Evolutionary conservation across 2,329 filamentous ascomycete species (phyloP).

Genomic region (Colletotrichum agaves): DNA sequence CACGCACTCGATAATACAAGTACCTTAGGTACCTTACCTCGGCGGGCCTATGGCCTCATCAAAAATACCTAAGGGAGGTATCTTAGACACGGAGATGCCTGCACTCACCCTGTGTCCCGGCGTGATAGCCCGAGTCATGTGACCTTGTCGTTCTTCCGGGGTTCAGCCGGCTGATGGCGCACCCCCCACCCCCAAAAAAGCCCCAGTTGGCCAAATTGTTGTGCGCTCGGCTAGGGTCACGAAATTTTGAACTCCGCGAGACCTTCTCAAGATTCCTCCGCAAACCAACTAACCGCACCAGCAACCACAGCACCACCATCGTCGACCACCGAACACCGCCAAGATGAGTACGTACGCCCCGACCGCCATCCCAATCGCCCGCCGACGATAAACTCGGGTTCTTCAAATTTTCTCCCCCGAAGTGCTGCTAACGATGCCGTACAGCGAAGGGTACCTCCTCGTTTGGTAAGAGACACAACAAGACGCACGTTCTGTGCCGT

Average conservation of each 20-base stretch:
- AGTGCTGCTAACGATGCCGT: conserved; percentile 41
- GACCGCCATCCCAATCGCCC: neutral
- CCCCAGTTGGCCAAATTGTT: conserved; percentile 18
- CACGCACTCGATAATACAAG: too few relatives aligned
- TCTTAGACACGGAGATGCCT: neutral
- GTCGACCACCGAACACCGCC: conserved; percentile 51
- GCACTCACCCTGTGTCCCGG: neutral
- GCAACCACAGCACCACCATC: conserved; percentile 38
- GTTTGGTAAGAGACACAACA: conserved; percentile 84
- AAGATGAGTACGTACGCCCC: conserved; percentile 65
- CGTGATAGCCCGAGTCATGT: conserved; percentile 24
- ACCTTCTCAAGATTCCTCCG: conserved; percentile 29
- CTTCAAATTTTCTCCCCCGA: conserved; percentile 26
- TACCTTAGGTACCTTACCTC: too few relatives aligned
- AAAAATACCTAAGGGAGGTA: too few relatives aligned
- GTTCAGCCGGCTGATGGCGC: neutral
- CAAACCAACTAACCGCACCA: conserved; percentile 35
- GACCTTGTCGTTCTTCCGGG: neutral
- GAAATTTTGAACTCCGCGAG: conserved; percentile 23
- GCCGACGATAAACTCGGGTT: conserved; percentile 20
- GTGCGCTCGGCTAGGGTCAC: conserved; percentile 31
- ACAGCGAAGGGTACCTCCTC: conserved; percentile 68
- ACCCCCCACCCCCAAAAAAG: neutral
- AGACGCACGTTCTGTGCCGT: conserved; percentile 98
- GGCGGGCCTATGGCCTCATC: neutral